Conservation (phyloP, 768 basidiomycete genomes). For the Amanita exitialis region DNA sequence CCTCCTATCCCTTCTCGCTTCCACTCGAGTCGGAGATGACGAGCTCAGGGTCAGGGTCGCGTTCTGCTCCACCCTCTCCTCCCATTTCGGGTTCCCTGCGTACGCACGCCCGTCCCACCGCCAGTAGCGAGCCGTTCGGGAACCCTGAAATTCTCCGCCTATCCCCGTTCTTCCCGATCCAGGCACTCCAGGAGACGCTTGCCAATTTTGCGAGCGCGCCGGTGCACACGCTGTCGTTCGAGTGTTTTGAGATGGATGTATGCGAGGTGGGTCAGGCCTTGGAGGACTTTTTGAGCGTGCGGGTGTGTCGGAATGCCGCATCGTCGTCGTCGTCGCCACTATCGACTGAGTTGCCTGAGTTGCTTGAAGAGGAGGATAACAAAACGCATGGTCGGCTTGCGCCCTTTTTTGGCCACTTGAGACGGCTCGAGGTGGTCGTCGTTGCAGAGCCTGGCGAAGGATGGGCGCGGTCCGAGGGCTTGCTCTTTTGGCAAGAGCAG, state of each 20-base stretch:
- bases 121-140: constrained; percentile 31
- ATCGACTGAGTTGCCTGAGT: too few species aligned
- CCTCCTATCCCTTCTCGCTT: not conserved
- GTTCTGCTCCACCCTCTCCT: not conserved
- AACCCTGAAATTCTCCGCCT: constrained; percentile 48
- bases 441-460: not conserved
- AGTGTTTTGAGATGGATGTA: constrained; percentile 54
- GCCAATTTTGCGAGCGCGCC: constrained; percentile 48
- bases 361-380: constrained; percentile 13
- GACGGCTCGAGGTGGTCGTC: not conserved
- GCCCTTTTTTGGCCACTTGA: constrained; percentile 24
- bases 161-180: constrained; percentile 51
- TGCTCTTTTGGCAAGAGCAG: constrained; percentile 12
- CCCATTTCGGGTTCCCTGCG: not conserved
- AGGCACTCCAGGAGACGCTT: constrained; percentile 50
- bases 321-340: not conserved
- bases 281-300: constrained; percentile 43
- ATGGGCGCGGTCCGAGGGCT: not conserved
- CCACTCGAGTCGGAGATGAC: not conserved
- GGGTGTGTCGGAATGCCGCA: constrained; percentile 15
- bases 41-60: not conserved
- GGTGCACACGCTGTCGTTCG: constrained; percentile 45
- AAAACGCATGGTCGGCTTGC: constrained; percentile 22
- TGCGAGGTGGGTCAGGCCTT: constrained; percentile 50
- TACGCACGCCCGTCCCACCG: constrained; percentile 8